Evolutionary conservation across 352 stramenopile species (phyloP), one percentile per base, ranked within the genome.

Genomic region (Globisporangium iwayamae): DNA sequence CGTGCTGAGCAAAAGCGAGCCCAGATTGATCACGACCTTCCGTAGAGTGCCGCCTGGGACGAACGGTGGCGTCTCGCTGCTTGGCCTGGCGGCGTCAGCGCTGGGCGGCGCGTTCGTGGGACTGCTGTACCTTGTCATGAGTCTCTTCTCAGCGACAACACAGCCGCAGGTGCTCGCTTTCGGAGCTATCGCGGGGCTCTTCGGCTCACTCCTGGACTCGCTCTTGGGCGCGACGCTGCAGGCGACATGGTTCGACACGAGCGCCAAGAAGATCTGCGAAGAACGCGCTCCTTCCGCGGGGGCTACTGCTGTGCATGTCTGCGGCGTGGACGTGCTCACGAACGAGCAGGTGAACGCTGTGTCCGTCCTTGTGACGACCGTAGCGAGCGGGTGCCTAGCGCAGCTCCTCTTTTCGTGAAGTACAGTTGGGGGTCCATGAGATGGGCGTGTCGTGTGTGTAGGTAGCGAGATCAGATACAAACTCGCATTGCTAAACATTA

Each of bases 61-160:
- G 6, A 99, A 99, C 78, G 96, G 96, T 47, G 96, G 90, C 8
- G 76, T 98, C n/a, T 98, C 92, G 7, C 6, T 82, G 3, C 67
- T 88, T 2, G 96, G 96, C 8, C 90, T 87, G 18, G 62, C 80
- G 7, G 89, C 89, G 46, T 97, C 91, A 36, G 71, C 72, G 4
- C 65, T 93, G 8, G 96, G 96, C 20, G 96, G 96, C 3, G 64
- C 74, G 6, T 93, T 98, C 32, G 90, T 98, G 57, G 96, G 93
- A 2, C 41, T 83, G 43, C 77, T 94, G 2, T 83, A 93, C 70
- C 88, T 76, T 46, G 22, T 65, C n/a, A 56, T 69, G 3, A 83
- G 77, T 54, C 50, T 80, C 8, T 67, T 64, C n/a, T 78, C 73
- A 1, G 58, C 61, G 7, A 78, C 76, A 20, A 63, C 66, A 9